Evolutionary conservation across 306 rosid genomes (phyloP).

Genomic region (Cotoneaster glaucophyllus): DNA sequence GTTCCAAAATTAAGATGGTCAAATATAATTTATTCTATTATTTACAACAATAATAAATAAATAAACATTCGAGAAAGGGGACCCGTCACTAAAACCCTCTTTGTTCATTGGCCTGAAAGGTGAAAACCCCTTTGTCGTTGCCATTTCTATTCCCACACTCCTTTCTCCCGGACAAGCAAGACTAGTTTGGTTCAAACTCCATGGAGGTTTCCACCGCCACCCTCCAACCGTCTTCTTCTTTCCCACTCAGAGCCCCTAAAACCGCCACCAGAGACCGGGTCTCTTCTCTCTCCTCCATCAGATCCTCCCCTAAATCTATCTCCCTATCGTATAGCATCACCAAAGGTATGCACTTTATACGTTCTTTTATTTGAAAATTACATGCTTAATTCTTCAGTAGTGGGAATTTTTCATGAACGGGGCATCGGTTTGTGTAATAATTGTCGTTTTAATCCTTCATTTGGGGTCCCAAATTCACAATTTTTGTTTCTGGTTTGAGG

Average conservation of each 20-base stretch:
- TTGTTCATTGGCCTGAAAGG: not conserved
- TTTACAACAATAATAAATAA: too few relatives aligned
- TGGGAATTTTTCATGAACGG: not conserved
- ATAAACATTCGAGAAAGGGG: not conserved
- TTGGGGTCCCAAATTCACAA: not conserved
- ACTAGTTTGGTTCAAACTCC: not conserved
- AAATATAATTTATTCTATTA: too few relatives aligned
- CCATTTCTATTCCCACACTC: not conserved
- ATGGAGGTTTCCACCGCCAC: slow-evolving; percentile 32
- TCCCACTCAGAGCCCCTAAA: slow-evolving; percentile 14
- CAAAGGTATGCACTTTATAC: slow-evolving; percentile 28
- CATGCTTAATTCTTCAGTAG: not conserved
- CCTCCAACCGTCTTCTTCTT: slow-evolving; percentile 25
- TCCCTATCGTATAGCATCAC: slow-evolving; percentile 12
- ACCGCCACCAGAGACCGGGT: slow-evolving; percentile 9
- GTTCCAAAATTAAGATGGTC: too few relatives aligned
- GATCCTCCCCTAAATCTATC: slow-evolving; percentile 14
- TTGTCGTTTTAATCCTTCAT: not conserved
- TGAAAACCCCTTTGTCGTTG: not conserved
- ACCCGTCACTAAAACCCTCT: not conserved
- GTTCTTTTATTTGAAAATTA: not conserved
- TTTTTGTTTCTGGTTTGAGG: not conserved
- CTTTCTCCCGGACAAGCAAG: not conserved
- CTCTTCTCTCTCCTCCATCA: slow-evolving; percentile 12
- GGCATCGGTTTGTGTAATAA: not conserved